Evolutionary conservation across 164 flowering plant genomes (phyloP), one percentile per base, ranked within the genome.

Genomic region (Magnolia changhungtana): DNA sequence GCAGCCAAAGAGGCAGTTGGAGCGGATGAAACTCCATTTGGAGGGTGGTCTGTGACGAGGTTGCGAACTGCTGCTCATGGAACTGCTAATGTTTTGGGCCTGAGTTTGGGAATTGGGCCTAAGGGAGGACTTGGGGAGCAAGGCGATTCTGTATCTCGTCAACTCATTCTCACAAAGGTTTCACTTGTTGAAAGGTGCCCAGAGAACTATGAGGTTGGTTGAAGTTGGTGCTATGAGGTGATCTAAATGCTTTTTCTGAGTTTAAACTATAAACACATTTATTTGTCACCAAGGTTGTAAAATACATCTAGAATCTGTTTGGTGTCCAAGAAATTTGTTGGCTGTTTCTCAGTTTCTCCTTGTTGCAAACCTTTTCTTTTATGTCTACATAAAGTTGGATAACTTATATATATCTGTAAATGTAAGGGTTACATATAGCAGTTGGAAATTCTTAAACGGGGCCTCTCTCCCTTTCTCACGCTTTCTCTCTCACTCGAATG

Each of bases 121-220:
- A 96, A 89, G 85, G 97, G 99, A 63, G 99, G 97, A 75, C 93
- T 94, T 83, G 99, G 99, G 52, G 97, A 92, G 66, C 86, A 85
- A 80, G 99, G 99, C 72, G 99, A 94, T 84, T 86, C 95, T 81
- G 93, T 94, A 63, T 88, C 91, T 72, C 94, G 98, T 74, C 97
- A 91, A 72, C 95, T 96, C 24, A 91, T 96, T 83, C 92, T 96
- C 74, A 91, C 99, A 59, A 96, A 88, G 83, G 87, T 74, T 76
- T 92, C 99, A 73, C 89, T 96, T 82, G 92, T 92, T 79, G 99
- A 94, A 84, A 92, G 99, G 80, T 95, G 98, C 1, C 98, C 94
- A 19, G 92, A 91, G 72, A 92, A 92, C 85, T 94, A 96, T 81
- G 98, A 96, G 90, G 99, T 94, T 86, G 77, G 71, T 67, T 67